These are phyloP conservation scores for Colletotrichum tanaceti DNA, from an alignment of 2,329 filamentous ascomycete genomes.

Conservation along the genomic window DNA sequence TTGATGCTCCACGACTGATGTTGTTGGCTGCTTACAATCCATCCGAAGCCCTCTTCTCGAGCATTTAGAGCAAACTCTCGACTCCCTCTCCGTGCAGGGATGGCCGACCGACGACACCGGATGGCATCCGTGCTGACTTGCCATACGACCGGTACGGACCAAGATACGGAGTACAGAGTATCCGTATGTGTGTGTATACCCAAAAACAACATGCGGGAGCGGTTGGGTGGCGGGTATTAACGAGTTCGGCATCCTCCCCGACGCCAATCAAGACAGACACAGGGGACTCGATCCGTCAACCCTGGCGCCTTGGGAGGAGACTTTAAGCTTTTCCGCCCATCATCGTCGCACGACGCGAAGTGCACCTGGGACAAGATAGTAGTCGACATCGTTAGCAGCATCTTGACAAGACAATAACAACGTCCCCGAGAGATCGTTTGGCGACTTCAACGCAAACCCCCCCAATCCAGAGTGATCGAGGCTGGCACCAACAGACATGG, in stretches of 20 bases:
- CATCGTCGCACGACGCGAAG: neutral
- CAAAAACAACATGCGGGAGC: too few relatives aligned
- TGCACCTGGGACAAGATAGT: conserved; percentile 19
- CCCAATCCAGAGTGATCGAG: neutral
- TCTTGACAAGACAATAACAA: conserved; percentile 1
- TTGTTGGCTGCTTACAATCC: conserved; percentile 15
- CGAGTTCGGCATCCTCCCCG: conserved; percentile 32
- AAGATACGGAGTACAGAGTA: too few relatives aligned
- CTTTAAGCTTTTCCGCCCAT: conserved; percentile 18
- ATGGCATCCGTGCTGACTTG: conserved; percentile 33
- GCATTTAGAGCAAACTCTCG: neutral
- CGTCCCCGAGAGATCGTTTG: conserved; percentile 11
- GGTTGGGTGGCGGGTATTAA: conserved; percentile 11
- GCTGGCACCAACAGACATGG: neutral
- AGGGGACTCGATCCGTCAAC: neutral
- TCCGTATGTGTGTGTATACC: too few relatives aligned
- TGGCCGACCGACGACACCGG: conserved; percentile 7
- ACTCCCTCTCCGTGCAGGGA: neutral
- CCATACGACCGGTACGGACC: conserved; percentile 5
- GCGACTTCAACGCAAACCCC: neutral
- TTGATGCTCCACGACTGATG: conserved; percentile 19
- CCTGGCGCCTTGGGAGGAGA: neutral
- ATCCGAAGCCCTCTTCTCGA: conserved; percentile 5
- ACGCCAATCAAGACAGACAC: neutral
- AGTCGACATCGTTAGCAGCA: neutral